Evolutionary conservation across 75 land plant genomes (phyloP), one percentile per base, ranked within the genome.

Genomic region (Gnetum montanum): DNA sequence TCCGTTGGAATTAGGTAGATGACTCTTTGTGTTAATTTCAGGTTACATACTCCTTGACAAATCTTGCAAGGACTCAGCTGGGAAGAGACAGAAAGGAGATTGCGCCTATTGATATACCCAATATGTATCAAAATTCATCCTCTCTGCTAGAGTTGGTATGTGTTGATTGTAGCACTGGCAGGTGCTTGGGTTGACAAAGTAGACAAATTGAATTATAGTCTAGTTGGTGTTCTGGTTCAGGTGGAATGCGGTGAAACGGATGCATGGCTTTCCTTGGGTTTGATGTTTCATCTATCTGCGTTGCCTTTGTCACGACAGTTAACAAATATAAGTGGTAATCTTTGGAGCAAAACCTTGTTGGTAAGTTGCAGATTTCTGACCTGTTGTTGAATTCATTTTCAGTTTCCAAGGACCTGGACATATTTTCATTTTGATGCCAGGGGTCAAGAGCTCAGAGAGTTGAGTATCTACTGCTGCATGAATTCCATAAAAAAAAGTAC

Each of bases 381-480:
- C n/a, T 31, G 36, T 53, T 44, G 13, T 19, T 5, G 7, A n/a
- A n/a, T n/a, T n/a, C n/a, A n/a, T n/a, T n/a, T n/a, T n/a, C n/a
- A n/a, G n/a, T n/a, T n/a, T n/a, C n/a, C n/a, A n/a, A n/a, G n/a
- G n/a, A n/a, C n/a, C n/a, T n/a, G n/a, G n/a, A n/a, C n/a, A n/a
- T n/a, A n/a, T n/a, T n/a, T n/a, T n/a, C n/a, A n/a, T n/a, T n/a
- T n/a, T n/a, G n/a, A n/a, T 23, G 44, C 40, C 76, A 95, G 97
- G 92, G 97, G 36, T 85, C 88, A 44, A 75, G 99, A 46, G 99
- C 97, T 4, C 97, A 95, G 59, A 78, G 97, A 72, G 92, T 95
- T 54, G 99, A 90, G 60, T 95, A 90, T 72, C 90, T 90, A 36
- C 62, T 95, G 25, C 52, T 95, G 48, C 99, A 95, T 69, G 86